These are phyloP conservation scores for Vickermania ingenoplastis DNA, from an alignment of 208 protist genomes.

Conservation along the genomic window DNA sequence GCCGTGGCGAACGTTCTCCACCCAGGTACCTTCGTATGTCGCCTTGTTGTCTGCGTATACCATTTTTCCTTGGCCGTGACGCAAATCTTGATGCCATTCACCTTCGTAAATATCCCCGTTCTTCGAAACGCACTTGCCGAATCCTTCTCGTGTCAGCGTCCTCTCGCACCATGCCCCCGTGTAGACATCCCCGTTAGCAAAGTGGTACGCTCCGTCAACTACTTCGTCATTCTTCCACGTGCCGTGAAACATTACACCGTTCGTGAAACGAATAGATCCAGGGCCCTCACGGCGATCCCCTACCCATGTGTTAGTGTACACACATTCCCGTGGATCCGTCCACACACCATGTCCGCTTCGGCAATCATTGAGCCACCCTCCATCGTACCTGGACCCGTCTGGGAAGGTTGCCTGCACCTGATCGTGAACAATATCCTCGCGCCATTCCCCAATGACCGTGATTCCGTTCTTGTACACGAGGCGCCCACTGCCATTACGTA, in stretches of 20 bases:
- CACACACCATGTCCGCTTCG: conserved; percentile 46
- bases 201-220: conserved; percentile 52
- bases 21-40: conserved; percentile 77
- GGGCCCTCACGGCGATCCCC: conserved; percentile 38
- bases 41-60: conserved; percentile 11
- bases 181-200: conserved; percentile 73
- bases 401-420: conserved; percentile 34
- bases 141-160: conserved; percentile 41
- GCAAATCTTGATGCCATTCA: conserved; percentile 54
- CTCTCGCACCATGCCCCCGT: conserved; percentile 50
- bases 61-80: conserved; percentile 47
- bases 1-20: conserved; percentile 48
- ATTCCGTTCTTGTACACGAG: conserved; percentile 39
- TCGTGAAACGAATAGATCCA: conserved; percentile 42
- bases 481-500: conserved; percentile 27
- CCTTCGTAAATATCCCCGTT: conserved; percentile 79
- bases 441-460: conserved; percentile 34
- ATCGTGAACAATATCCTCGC: conserved; percentile 27
- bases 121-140: conserved; percentile 56
- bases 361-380: conserved; percentile 40
- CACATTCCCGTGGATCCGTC: conserved; percentile 29
- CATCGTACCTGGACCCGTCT: conserved; percentile 64
- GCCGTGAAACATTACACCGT: conserved; percentile 56
- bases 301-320: conserved; percentile 60
- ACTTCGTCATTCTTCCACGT: conserved; percentile 38